A percentile compares a stretch with the other conserved stretches of the same genome.
Conservation (phyloP, 768 basidiomycete genomes). For the Lactarius evosmus region DNA sequence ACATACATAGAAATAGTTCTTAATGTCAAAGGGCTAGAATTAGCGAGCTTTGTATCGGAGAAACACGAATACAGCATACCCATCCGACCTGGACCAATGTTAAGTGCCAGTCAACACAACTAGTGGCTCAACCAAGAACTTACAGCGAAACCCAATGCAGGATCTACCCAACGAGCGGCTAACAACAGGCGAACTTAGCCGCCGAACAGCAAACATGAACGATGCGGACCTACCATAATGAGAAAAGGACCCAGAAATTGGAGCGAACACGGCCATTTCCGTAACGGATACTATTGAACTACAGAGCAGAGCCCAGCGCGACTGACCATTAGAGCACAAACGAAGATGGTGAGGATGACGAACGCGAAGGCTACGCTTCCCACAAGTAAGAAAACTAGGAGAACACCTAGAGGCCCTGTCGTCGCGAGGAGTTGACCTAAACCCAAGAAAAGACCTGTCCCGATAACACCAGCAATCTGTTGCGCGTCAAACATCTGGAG, state of each 20-base stretch:
- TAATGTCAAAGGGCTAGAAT: background rate
- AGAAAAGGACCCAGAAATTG: conserved; percentile 33
- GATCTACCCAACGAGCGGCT: conserved; percentile 37
- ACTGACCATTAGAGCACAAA: conserved; percentile 2
- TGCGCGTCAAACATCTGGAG: background rate
- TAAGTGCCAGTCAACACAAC: background rate
- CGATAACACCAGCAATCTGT: conserved; percentile 33
- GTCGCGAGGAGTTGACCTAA: conserved; percentile 33
- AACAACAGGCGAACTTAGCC: background rate
- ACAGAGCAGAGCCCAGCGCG: background rate
- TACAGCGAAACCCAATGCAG: conserved; percentile 35
- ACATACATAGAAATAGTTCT: conserved; percentile 28
- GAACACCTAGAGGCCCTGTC: conserved; percentile 34
- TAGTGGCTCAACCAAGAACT: conserved; percentile 7
- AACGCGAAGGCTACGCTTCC: conserved; percentile 34
- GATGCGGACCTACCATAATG: conserved; percentile 30
- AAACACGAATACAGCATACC: conserved; percentile 12
- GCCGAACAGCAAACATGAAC: background rate
- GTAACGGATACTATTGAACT: conserved; percentile 35
- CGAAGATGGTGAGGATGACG: conserved; percentile 6
- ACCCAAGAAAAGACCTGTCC: conserved; percentile 36
- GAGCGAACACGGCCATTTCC: conserved; percentile 34
- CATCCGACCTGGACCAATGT: conserved; percentile 25
- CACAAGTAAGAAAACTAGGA: conserved; percentile 33
- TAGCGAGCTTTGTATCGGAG: background rate